Conservation (phyloP, 2,329 filamentous ascomycete genomes). For the Colletotrichum viniferum region DNA sequence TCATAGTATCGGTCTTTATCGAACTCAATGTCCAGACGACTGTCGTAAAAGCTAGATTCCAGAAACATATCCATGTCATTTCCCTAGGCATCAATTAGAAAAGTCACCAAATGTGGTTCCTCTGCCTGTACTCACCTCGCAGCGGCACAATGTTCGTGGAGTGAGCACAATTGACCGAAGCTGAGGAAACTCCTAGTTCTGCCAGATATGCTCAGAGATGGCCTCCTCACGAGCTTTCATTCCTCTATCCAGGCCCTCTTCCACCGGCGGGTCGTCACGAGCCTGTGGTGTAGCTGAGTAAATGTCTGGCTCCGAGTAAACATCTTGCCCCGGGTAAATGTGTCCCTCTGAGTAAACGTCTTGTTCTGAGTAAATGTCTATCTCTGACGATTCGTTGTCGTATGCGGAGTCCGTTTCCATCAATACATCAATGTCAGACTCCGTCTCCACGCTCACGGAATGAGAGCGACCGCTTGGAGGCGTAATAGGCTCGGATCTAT, state of each 20-base stretch:
- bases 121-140: neutral
- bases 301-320: too few species aligned
- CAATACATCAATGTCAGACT: neutral
- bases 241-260: neutral
- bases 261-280: neutral
- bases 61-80: neutral
- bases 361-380: neutral
- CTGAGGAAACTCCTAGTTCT: neutral
- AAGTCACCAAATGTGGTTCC: neutral
- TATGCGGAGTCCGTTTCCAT: neutral
- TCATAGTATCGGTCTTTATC: neutral
- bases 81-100: fast-evolving
- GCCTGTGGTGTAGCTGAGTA: neutral
- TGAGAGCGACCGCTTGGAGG: neutral
- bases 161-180: neutral
- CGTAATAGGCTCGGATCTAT: too few species aligned
- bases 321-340: too few species aligned
- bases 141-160: neutral
- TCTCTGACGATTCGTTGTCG: neutral
- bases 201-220: neutral
- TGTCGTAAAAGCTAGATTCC: neutral
- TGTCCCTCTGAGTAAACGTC: too few species aligned
- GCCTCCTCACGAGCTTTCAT: neutral
- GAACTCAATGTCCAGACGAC: neutral
- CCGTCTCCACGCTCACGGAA: neutral